Percentiles rank a stretch among this genome's conserved stretches.
Conservation (phyloP, 192 early-diverging fungal genomes). For the Phycomyces nitens region DNA sequence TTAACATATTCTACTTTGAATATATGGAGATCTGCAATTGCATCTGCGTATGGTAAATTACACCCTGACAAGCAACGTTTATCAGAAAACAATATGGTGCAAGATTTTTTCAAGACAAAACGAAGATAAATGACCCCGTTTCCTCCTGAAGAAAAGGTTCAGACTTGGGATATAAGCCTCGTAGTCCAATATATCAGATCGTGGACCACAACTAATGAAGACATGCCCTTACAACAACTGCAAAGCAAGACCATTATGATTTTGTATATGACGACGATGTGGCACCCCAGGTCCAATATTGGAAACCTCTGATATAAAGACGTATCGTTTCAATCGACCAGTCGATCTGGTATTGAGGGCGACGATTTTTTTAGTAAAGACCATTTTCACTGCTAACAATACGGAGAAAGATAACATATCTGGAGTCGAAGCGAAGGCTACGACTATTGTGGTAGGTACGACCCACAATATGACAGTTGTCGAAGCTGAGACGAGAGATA, state of each 20-base stretch:
- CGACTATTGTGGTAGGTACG: too few relatives aligned
- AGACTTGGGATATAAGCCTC: background rate
- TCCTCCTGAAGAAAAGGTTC: background rate
- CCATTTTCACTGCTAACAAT: too few relatives aligned
- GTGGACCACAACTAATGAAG: background rate
- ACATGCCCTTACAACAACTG: too few relatives aligned
- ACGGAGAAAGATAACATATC: too few relatives aligned
- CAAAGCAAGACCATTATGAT: background rate
- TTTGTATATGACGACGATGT: background rate
- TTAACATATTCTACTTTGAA: background rate
- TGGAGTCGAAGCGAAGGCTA: too few relatives aligned
- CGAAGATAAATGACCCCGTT: background rate
- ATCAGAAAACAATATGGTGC: background rate
- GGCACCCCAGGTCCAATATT: background rate
- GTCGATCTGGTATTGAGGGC: too few relatives aligned
- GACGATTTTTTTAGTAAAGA: too few relatives aligned
- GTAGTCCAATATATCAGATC: too few relatives aligned
- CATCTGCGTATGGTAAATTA: background rate
- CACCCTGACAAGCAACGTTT: background rate
- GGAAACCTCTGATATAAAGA: background rate
- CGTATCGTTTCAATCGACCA: too few relatives aligned
- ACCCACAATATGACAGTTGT: too few relatives aligned
- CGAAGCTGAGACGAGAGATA: too few relatives aligned
- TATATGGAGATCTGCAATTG: background rate
- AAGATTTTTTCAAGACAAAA: conserved; percentile 8